Percentiles rank a stretch among this genome's conserved stretches.
phyloP scores from a whole-genome alignment of 75 land plant genomes.

The Cryptomeria japonica region DNA sequence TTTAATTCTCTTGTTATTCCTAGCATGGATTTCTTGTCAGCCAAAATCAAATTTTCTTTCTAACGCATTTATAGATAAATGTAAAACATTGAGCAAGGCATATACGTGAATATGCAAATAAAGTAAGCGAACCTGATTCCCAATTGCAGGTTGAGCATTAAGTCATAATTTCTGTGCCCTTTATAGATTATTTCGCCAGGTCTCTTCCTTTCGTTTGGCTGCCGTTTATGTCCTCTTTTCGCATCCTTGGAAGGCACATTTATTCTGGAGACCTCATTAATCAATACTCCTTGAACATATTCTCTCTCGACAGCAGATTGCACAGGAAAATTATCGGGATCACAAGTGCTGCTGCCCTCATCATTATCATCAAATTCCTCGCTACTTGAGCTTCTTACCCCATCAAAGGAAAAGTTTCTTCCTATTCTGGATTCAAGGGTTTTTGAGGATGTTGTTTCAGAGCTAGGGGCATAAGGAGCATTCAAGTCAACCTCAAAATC shows the following conservation, averaged over 20 bases:
- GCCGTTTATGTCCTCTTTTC: neutral
- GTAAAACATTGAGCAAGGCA: neutral
- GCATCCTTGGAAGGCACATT: neutral
- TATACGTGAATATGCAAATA: neutral
- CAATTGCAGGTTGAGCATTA: slow-evolving; percentile 80
- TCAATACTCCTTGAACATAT: slow-evolving; percentile 32
- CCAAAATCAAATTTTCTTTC: neutral
- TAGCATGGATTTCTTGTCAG: neutral
- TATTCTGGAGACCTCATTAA: slow-evolving; percentile 27
- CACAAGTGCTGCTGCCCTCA: slow-evolving; percentile 54
- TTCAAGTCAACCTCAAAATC: neutral
- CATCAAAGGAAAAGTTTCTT: neutral
- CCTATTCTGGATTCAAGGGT: neutral
- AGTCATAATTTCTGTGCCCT: slow-evolving; percentile 78
- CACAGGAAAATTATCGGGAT: slow-evolving; percentile 31
- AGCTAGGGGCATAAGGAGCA: neutral
- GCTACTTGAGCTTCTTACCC: neutral
- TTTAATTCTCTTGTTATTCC: no score
- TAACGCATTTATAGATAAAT: neutral
- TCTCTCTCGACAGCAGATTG: slow-evolving; percentile 19
- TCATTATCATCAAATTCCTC: slow-evolving; percentile 60
- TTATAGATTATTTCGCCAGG: slow-evolving; percentile 72
- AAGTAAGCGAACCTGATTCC: slow-evolving; percentile 63
- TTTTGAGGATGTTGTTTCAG: neutral
- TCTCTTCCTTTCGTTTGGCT: slow-evolving; percentile 33